phyloP scores from a whole-genome alignment of 1,284 basidiomycete species.

The Leucoagaricus sp. region DNA sequence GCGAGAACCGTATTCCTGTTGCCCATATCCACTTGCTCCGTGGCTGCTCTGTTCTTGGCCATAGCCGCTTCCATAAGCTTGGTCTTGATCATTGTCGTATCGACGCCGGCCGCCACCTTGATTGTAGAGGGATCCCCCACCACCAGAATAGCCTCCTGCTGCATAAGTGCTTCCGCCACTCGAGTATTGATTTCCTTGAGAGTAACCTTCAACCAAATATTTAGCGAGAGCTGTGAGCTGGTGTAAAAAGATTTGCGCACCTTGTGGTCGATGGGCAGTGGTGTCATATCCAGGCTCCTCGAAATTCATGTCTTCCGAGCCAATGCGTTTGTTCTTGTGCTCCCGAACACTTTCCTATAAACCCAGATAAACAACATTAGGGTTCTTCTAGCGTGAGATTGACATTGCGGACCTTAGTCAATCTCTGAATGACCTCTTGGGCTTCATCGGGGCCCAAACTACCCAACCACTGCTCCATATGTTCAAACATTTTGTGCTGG shows the following conservation, averaged over 20 bases:
- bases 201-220: background rate
- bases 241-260: no score
- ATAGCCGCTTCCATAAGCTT: background rate
- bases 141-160: background rate
- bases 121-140: background rate
- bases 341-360: slow-evolving; percentile 42
- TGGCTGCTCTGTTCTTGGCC: background rate
- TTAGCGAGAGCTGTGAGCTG: background rate
- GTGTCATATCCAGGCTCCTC: slow-evolving; percentile 37
- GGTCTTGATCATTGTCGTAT: slow-evolving; percentile 1
- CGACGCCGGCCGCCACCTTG: background rate
- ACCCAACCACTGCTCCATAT: slow-evolving; percentile 61
- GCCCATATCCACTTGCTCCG: slow-evolving; percentile 1
- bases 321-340: slow-evolving; percentile 38
- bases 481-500: slow-evolving; percentile 66
- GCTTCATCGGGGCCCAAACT: slow-evolving; percentile 46
- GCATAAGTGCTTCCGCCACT: background rate
- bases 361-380: background rate
- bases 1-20: background rate
- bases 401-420: slow-evolving; percentile 47
- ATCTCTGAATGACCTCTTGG: slow-evolving; percentile 40
- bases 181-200: background rate
- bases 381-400: background rate
- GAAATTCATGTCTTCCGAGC: slow-evolving; percentile 33
- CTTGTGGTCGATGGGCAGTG: background rate